Base-by-base conservation (phyloP, 2,329 filamentous ascomycete genomes). In the Neoascochyta sp. region DNA sequence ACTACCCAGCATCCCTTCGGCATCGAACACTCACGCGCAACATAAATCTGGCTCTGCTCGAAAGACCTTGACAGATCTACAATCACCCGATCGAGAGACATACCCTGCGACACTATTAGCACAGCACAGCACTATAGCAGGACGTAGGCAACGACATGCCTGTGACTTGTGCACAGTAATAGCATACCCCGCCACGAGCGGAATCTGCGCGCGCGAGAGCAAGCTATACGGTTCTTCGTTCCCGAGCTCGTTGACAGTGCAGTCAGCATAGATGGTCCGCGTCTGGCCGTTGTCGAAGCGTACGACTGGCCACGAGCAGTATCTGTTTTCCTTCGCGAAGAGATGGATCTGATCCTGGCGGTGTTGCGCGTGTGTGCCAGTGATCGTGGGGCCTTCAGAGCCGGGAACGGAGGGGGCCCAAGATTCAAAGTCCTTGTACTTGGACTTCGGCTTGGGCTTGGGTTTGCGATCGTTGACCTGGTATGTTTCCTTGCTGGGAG, bases 151-250 rank as follows among this genome's bases (percentile, higher is more conserved):
- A 4, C 3, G 1, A 28, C 24, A 9, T 14, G 51, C 52, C 41
- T 58, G 53, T 6, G 68, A 69, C 51, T 79, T 81, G 51, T 83
- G 79, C 2, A 80, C 72, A 0, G 71, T 81, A 46, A 81, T 70
- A 0, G 79, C 79, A 74, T 78, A 83, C 0, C 71, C 79, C 0
- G 76, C 64, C 1, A 69, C 58, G 0, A 83, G 63, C 0, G 79
- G 80, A 5, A 83, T 68, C 47, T 82, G 78, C 0, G 76, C 78
- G n/a, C 79, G 65, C 1, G 65, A 63, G 0, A 80, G 49, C 1
- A 72, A 43, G 19, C 65, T 70, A 39, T 70, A 71, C 0, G 73
- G 72, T 27, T 50, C 12, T 2, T 60, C 50, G 22, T 68, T 58
- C 2, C 73, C 74, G 0, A 74, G 40, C 29, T 73, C 61, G 11